Base-by-base conservation (phyloP, 441 rosid species). In the Iberis amara region DNA sequence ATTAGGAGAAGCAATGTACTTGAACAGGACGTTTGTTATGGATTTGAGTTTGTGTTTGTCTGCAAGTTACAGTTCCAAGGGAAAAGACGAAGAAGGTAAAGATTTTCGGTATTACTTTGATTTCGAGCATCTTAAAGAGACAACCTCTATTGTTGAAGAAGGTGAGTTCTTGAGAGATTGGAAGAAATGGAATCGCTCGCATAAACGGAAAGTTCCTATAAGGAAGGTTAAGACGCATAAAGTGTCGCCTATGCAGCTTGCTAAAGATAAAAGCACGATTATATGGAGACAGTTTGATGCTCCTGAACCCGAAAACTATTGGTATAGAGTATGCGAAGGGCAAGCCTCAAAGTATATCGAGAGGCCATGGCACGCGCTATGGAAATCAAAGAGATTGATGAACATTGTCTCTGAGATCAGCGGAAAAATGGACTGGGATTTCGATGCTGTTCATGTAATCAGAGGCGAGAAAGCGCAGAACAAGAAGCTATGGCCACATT, bases 321-420 rank as follows among this genome's bases (percentile, higher is more conserved):
- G 96, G 97, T 92, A 88, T 60, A 69, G 94, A 65, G 96, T 92
- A 15, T 88, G 96, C 27, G 98, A 92, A 73, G 98, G 98, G 53
- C 76, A 78, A 64, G 85, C 89, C 3, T 77, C 94, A 1, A 86
- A 84, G 62, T 75, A 73, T 54, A 62, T 92, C 6, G 79, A 82
- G 35, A 76, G 98, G 76, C 98, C 96, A 1, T 92, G 96, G 96
- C 81, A 83, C 9, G 71, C 94, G 0, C 53, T 88, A 58, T 91
- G 94, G 95, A 88, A 91, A 71, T 91, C 98, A 0, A 91, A 89
- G 87, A 80, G 96, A 52, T 57, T 91, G 65, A 91, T 91, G 96
- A 83, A 91, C 65, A 91, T 91, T 11, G 95, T 88, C 10, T 63
- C 94, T 0, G 91, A 72, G 47, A 83, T 91, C 18, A 82, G 94